These are phyloP conservation scores for Gigaspora rosea DNA, from an alignment of 192 early-diverging fungal genomes.

Conservation along the genomic window DNA sequence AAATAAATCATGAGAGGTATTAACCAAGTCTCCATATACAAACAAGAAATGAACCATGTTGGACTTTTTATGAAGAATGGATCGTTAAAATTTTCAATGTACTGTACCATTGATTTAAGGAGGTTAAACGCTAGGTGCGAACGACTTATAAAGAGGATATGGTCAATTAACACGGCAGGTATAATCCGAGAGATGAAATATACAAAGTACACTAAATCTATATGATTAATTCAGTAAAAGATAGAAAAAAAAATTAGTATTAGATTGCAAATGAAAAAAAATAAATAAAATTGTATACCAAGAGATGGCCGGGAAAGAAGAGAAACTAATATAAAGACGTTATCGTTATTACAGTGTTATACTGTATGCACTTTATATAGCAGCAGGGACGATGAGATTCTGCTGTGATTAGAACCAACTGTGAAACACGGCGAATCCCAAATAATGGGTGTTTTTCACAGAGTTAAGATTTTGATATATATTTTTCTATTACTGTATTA, in stretches of 20 bases:
- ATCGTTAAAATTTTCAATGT: conserved; percentile 56
- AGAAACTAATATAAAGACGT: no score
- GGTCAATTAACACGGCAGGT: conserved; percentile 62
- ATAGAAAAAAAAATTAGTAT: background rate
- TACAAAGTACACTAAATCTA: conserved; percentile 61
- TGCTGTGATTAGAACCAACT: no score
- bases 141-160: conserved; percentile 54
- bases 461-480: no score
- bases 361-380: no score
- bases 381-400: no score
- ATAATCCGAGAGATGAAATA: conserved; percentile 78
- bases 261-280: background rate
- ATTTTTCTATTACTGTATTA: no score
- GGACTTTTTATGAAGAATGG: conserved; percentile 57
- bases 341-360: no score
- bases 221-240: background rate
- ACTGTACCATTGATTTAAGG: conserved; percentile 49
- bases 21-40: conserved; percentile 60
- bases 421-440: no score
- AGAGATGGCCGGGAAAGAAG: background rate
- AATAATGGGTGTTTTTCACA: no score
- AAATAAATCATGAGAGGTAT: conserved; percentile 72
- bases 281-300: background rate
- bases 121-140: conserved; percentile 37
- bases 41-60: conserved; percentile 67